These are phyloP conservation scores for Limnanthes douglasii DNA, from an alignment of 345 rosid genomes.

Conservation along the genomic window DNA sequence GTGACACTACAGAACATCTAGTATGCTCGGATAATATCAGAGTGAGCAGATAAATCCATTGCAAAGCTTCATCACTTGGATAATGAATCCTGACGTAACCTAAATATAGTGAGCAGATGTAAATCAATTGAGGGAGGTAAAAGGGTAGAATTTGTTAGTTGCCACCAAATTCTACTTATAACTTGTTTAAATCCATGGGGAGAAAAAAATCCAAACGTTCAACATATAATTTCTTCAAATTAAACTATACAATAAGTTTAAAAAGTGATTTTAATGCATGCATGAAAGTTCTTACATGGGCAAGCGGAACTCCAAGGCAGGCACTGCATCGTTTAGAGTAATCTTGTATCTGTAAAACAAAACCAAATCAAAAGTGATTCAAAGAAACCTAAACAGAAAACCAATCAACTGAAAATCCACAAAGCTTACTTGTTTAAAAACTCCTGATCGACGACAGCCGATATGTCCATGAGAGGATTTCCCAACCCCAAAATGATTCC, in stretches of 20 bases:
- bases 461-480: conserved; percentile 96
- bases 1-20: too few species aligned
- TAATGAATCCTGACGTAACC: too few species aligned
- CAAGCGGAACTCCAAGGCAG: conserved; percentile 82
- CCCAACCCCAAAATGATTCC: conserved; percentile 84
- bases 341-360: conserved; percentile 45
- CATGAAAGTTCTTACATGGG: conserved; percentile 46
- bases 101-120: too few species aligned
- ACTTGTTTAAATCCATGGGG: too few species aligned
- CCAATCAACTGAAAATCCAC: neutral
- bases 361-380: neutral
- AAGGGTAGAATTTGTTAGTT: too few species aligned
- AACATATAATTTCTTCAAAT: neutral
- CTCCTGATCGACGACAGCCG: conserved; percentile 77
- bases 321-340: conserved; percentile 81
- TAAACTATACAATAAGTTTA: neutral
- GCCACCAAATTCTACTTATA: too few species aligned
- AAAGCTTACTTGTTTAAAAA: conserved; percentile 51
- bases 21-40: too few species aligned
- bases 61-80: too few species aligned
- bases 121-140: too few species aligned
- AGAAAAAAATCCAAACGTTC: neutral
- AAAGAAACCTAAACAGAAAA: neutral
- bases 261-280: neutral
- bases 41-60: too few species aligned